Conservation (phyloP, 2,329 filamentous ascomycete species). For the Parascedosporium putredinis region DNA sequence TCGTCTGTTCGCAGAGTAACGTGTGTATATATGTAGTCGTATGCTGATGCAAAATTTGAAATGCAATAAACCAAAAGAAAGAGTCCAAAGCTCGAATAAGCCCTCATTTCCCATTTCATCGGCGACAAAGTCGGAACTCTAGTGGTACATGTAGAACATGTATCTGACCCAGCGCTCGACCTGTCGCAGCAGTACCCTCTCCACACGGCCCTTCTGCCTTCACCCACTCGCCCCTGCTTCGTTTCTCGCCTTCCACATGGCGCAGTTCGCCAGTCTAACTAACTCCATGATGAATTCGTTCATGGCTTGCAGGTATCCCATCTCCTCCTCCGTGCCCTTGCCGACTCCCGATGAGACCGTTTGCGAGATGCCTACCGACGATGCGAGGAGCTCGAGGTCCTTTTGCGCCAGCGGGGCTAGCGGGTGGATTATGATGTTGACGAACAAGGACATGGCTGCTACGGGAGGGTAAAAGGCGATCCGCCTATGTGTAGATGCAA, state of each 20-base stretch:
- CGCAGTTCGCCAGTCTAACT: constrained; percentile 29
- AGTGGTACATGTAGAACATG: too few relatives aligned
- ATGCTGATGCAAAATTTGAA: too few relatives aligned
- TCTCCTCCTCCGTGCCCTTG: constrained; percentile 23
- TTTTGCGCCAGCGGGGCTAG: constrained; percentile 27
- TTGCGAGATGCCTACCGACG: constrained; percentile 31
- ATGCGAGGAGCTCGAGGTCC: constrained; percentile 35
- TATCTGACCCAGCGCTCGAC: too few relatives aligned
- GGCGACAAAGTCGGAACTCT: too few relatives aligned
- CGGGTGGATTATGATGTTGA: constrained; percentile 40
- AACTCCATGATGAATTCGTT: constrained; percentile 34
- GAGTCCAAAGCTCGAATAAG: too few relatives aligned
- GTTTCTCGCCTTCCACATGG: constrained; percentile 23
- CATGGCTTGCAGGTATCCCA: constrained; percentile 28
- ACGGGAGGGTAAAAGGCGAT: constrained; percentile 46
- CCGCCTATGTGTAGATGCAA: too few relatives aligned
- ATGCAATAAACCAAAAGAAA: too few relatives aligned
- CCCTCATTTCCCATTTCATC: too few relatives aligned
- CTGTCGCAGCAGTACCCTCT: too few relatives aligned
- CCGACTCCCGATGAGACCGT: constrained; percentile 20
- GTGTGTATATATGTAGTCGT: too few relatives aligned
- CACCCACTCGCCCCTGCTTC: not conserved
- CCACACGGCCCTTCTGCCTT: too few relatives aligned
- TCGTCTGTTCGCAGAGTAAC: too few relatives aligned
- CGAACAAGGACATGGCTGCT: constrained; percentile 43